Conservation (phyloP, 2,329 filamentous ascomycete species). For the Lizonia empirigonia region DNA sequence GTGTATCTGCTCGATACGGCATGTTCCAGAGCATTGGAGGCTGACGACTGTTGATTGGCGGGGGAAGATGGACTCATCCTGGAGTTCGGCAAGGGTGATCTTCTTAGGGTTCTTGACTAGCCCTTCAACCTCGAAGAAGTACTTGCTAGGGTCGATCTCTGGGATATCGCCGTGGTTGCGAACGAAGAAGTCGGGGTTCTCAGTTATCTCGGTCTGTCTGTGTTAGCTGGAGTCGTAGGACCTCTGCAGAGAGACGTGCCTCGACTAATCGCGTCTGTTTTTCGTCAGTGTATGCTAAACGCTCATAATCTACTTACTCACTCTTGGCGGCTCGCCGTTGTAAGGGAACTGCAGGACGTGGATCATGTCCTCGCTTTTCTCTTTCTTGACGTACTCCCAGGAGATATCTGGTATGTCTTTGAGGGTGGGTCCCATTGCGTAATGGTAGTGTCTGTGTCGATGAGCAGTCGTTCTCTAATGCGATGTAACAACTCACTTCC, state of each 20-base stretch:
- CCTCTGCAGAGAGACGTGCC: slow-evolving; percentile 7
- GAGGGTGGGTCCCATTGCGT: slow-evolving; percentile 49
- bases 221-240: slow-evolving; percentile 12
- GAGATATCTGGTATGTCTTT: slow-evolving; percentile 60
- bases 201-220: slow-evolving; percentile 59
- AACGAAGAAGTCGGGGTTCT: slow-evolving; percentile 69
- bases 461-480: slow-evolving; percentile 1
- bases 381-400: slow-evolving; percentile 53
- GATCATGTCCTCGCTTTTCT: slow-evolving; percentile 56
- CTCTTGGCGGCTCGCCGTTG: slow-evolving; percentile 53
- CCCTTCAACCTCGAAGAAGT: slow-evolving; percentile 62
- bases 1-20: slow-evolving; percentile 70
- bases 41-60: slow-evolving; percentile 64
- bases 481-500: slow-evolving; percentile 44
- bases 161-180: slow-evolving; percentile 76
- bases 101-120: slow-evolving; percentile 64
- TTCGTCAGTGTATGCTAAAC: slow-evolving; percentile 14
- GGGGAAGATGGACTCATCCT: slow-evolving; percentile 65
- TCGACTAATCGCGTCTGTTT: slow-evolving; percentile 59
- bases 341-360: slow-evolving; percentile 56
- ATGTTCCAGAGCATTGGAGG: slow-evolving; percentile 71
- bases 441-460: slow-evolving; percentile 45
- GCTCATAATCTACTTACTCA: slow-evolving; percentile 11
- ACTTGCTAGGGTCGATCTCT: slow-evolving; percentile 63
- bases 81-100: slow-evolving; percentile 64